phyloP scores from a whole-genome alignment of 2,329 filamentous ascomycete species.

The Davidsoniella eucalypti region DNA sequence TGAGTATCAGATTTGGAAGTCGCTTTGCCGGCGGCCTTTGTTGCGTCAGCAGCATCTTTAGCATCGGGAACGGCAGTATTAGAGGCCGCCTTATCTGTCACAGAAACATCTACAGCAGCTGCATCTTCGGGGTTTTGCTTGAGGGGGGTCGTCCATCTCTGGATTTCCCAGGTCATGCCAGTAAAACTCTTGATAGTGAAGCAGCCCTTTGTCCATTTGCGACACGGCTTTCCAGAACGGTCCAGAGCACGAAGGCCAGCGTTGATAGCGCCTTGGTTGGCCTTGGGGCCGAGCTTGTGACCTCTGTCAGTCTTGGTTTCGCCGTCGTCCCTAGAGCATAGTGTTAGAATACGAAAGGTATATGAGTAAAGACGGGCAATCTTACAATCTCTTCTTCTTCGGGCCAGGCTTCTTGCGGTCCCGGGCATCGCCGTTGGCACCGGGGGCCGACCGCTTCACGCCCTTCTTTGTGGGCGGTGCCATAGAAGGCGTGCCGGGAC shows the following conservation, averaged over 20 bases:
- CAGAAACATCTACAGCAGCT: slow-evolving; percentile 22
- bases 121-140: slow-evolving; percentile 34
- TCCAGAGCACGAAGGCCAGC: slow-evolving; percentile 88
- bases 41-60: neutral
- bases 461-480: slow-evolving; percentile 63
- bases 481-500: slow-evolving; percentile 43
- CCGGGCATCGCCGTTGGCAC: slow-evolving; percentile 49
- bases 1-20: slow-evolving; percentile 14
- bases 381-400: slow-evolving; percentile 71
- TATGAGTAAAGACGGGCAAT: slow-evolving; percentile 48
- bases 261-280: slow-evolving; percentile 94
- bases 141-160: slow-evolving; percentile 65
- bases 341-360: slow-evolving; percentile 18
- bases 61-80: neutral
- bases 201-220: slow-evolving; percentile 72
- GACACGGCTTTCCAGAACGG: slow-evolving; percentile 77
- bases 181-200: slow-evolving; percentile 88
- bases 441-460: slow-evolving; percentile 50
- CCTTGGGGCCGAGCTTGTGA: slow-evolving; percentile 88
- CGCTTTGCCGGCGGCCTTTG: slow-evolving; percentile 19
- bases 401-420: slow-evolving; percentile 76
- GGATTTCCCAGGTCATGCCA: slow-evolving; percentile 64
- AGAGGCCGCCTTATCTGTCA: slow-evolving; percentile 20
- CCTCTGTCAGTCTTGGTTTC: slow-evolving; percentile 35
- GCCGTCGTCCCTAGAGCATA: slow-evolving; percentile 34